These are phyloP conservation scores for Melastoma malabathricum DNA, from an alignment of 345 rosid genomes.

Conservation along the genomic window DNA sequence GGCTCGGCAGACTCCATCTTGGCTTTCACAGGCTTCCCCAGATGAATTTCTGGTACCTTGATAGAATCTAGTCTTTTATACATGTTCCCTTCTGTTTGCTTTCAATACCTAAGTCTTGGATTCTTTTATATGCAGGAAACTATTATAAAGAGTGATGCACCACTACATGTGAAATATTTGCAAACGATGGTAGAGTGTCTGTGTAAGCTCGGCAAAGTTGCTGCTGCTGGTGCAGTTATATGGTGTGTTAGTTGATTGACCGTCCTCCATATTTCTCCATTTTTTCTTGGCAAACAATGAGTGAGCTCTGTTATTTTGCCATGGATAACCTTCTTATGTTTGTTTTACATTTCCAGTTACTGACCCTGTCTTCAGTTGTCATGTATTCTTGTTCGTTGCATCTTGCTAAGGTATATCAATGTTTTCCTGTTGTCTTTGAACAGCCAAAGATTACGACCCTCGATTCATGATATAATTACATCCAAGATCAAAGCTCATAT, in stretches of 20 bases:
- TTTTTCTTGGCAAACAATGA: not conserved
- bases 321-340: too few species aligned
- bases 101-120: constrained; percentile 13
- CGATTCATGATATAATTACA: constrained; percentile 85
- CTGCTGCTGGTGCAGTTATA: constrained; percentile 96
- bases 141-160: constrained; percentile 74
- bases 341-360: too few species aligned
- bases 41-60: constrained; percentile 81
- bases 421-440: constrained; percentile 12
- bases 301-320: not conserved
- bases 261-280: not conserved
- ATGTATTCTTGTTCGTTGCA: not conserved
- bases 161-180: constrained; percentile 82
- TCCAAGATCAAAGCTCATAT: constrained; percentile 73
- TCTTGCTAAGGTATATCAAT: not conserved
- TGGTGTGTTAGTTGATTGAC: constrained; percentile 44
- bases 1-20: constrained; percentile 51
- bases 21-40: constrained; percentile 83
- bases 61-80: constrained; percentile 9
- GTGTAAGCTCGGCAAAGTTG: constrained; percentile 86
- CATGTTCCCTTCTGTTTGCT: constrained; percentile 10
- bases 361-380: not conserved
- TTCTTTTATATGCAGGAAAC: constrained; percentile 47
- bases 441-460: constrained; percentile 92
- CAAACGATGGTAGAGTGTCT: constrained; percentile 97